Evolutionary conservation across 2,329 filamentous ascomycete species (phyloP).

Genomic region (Xylariaceae sp.): DNA sequence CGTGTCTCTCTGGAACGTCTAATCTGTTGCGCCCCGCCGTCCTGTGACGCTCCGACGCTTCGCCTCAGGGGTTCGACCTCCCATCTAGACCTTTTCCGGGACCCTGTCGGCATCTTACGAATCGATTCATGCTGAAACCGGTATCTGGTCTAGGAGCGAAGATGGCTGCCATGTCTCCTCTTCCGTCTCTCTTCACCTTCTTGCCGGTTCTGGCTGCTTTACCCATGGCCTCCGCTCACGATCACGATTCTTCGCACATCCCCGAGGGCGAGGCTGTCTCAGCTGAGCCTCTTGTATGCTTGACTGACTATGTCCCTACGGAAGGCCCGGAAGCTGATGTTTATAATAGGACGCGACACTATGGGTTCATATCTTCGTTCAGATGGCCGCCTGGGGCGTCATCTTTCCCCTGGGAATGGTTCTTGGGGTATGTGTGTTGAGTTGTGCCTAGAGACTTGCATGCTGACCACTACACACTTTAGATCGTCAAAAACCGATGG

Average conservation of each 20-base stretch:
- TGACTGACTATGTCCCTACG: constrained; percentile 1
- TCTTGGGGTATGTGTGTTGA: constrained; percentile 66
- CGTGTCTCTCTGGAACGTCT: constrained; percentile 10
- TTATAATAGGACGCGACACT: constrained; percentile 71
- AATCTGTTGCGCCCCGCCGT: constrained; percentile 1
- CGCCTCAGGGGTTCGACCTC: constrained; percentile 16
- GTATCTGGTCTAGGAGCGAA: constrained; percentile 8
- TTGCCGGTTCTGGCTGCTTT: constrained; percentile 28
- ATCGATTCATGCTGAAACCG: constrained; percentile 21
- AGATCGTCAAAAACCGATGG: constrained; percentile 90
- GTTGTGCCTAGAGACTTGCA: constrained; percentile 34
- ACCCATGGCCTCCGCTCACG: constrained; percentile 45
- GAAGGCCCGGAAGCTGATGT: constrained; percentile 38
- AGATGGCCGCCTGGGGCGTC: constrained; percentile 85
- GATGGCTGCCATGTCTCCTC: constrained; percentile 18
- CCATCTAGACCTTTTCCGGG: constrained; percentile 13
- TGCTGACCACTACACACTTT: not conserved
- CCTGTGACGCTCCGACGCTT: constrained; percentile 16
- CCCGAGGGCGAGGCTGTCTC: constrained; percentile 71
- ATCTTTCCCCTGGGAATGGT: constrained; percentile 97
- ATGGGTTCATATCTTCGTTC: constrained; percentile 92
- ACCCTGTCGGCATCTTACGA: constrained; percentile 8
- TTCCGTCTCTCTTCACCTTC: constrained; percentile 18
- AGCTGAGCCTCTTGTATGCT: constrained; percentile 70
- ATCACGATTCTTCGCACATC: constrained; percentile 58